phyloP scores from a whole-genome alignment of 2,329 filamentous ascomycete genomes.

The Fusarium luffae region DNA sequence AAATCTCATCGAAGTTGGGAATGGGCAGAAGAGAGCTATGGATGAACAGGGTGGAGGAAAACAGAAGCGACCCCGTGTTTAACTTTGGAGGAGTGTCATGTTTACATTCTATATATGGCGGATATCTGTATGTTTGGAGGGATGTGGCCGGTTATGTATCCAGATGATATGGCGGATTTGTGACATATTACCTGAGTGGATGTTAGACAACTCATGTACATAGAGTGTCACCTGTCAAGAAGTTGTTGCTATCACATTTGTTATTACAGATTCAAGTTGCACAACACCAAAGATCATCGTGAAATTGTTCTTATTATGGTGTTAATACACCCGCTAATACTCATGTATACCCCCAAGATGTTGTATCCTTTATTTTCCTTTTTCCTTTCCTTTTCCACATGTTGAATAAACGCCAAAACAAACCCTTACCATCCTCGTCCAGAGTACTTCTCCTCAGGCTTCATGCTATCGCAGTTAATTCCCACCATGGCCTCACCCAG shows the following conservation, averaged over 20 bases:
- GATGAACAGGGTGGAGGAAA: slow-evolving; percentile 25
- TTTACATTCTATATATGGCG: slow-evolving; percentile 5
- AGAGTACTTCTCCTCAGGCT: slow-evolving; percentile 82
- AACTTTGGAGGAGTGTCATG: background rate
- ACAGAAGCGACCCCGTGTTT: slow-evolving; percentile 17
- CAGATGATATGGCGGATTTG: background rate
- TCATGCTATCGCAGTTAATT: slow-evolving; percentile 85
- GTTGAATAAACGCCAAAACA: slow-evolving; percentile 29
- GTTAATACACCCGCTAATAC: slow-evolving; percentile 27
- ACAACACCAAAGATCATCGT: background rate
- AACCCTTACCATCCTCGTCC: slow-evolving; percentile 79
- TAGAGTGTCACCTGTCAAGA: background rate
- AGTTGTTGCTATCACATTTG: background rate
- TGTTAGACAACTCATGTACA: background rate
- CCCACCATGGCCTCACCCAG: slow-evolving; percentile 99
- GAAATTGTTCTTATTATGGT: slow-evolving; percentile 26
- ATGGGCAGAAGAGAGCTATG: slow-evolving; percentile 23
- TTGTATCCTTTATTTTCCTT: background rate
- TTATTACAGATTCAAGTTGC: too few species aligned
- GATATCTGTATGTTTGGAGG: background rate
- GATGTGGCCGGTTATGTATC: background rate
- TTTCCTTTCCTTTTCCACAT: slow-evolving; percentile 16
- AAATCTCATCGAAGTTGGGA: slow-evolving; percentile 14
- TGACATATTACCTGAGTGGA: background rate
- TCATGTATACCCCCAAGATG: slow-evolving; percentile 21